Evolutionary conservation across 2,329 filamentous ascomycete genomes (phyloP).

Genomic region (Pestalotiopsis sp.): DNA sequence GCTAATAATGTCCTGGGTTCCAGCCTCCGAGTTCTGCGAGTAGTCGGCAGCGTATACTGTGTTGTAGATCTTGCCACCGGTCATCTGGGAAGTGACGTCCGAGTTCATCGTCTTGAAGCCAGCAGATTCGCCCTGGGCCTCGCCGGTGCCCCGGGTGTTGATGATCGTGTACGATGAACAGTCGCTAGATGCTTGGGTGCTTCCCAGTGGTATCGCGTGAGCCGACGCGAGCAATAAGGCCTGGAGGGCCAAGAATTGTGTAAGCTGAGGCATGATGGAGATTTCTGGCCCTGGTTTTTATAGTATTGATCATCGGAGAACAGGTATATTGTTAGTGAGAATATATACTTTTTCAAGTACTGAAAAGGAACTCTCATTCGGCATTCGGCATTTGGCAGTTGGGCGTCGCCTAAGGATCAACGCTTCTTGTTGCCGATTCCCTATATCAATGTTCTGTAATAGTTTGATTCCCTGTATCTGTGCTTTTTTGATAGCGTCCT

Average conservation of each 20-base stretch:
- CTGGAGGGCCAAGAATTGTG: neutral
- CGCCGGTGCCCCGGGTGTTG: slow-evolving; percentile 14
- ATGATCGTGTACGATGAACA: slow-evolving; percentile 15
- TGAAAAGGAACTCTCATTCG: neutral
- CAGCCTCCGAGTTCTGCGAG: slow-evolving; percentile 11
- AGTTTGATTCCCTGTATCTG: neutral
- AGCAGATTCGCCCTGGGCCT: slow-evolving; percentile 9
- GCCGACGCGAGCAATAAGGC: neutral
- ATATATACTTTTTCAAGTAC: neutral
- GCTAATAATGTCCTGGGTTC: slow-evolving; percentile 14
- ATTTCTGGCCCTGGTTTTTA: neutral
- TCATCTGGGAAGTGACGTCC: neutral
- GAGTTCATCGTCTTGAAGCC: slow-evolving; percentile 12
- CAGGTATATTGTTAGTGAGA: neutral
- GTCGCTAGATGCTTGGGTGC: neutral
- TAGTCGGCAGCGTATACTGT: slow-evolving; percentile 12
- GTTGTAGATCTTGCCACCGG: slow-evolving; percentile 14
- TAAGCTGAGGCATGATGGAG: neutral
- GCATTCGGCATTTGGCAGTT: neutral
- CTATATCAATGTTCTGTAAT: neutral
- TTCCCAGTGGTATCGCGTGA: neutral
- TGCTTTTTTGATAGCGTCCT: neutral
- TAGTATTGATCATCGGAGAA: neutral
- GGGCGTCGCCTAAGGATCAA: neutral
- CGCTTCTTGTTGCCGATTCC: neutral